Base-by-base conservation (phyloP, 2,329 filamentous ascomycete species). In the Scytalidium lignicola region DNA sequence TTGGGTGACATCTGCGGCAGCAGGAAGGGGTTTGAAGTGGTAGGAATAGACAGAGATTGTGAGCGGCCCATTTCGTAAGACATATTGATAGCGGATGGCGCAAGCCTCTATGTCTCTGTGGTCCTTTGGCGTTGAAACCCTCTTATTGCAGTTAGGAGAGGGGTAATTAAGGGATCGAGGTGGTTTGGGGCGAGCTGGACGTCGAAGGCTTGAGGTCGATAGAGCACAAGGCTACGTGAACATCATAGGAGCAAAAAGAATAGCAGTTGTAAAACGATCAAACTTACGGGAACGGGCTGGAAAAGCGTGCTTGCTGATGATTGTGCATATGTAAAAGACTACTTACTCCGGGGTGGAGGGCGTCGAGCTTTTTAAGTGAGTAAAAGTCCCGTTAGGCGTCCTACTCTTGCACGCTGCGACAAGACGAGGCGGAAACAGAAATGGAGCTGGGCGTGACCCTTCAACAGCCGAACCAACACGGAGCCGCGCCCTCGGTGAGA, bases 401-500 rank as follows among this genome's bases (percentile, higher is more conserved):
- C 32, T 37, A n/a, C 12, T 17, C 32, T 37, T 37, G 32, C 32
- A 26, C 32, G 6, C 15, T 37, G 10, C n/a, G 10, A 15, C 26
- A 13, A 7, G 26, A 37, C 32, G 32, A 37, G 32, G 32, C 32
- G 32, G 32, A 37, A 13, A 17, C 32, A 8, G 32, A 37, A 37
- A n/a, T 13, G 7, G 12, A 37, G 32, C n/a, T 42, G 40, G 46
- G 46, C 40, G 26, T 10, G 52, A 42, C 41, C 44, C 40, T 41
- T 23, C 20, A n/a, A 44, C 41, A 52, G 28, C 46, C 48, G 48
- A 48, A 22, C 53, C 48, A 51, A 53, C 49, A 22, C 41, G 29
- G 26, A 39, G 21, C 15, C 44, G 47, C 51, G 44, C 20, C 47
- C 41, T 53, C 53, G 53, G 51, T 55, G 53, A 49, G 39, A n/a